Conservation (phyloP, 495 filamentous ascomycete species). For the Neurospora sp. region DNA sequence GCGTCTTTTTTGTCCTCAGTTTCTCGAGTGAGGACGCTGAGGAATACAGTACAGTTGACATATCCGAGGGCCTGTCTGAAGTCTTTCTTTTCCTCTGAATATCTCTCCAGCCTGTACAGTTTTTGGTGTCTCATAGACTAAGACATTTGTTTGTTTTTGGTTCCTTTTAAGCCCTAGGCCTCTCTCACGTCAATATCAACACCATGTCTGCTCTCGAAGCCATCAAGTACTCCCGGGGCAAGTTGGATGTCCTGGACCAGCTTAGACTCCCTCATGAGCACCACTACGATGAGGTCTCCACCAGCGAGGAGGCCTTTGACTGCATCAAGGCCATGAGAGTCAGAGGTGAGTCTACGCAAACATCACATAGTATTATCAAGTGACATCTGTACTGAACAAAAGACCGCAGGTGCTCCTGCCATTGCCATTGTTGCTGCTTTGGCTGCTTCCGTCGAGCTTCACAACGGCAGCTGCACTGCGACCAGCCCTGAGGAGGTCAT, state of each 20-base stretch:
- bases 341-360: conserved; percentile 9
- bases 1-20: not conserved
- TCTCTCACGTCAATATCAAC: not conserved
- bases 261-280: conserved; percentile 79
- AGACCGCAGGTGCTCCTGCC: conserved; percentile 66
- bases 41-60: no score
- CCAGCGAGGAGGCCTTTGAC: conserved; percentile 75
- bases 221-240: conserved; percentile 71
- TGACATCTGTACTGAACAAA: not conserved
- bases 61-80: no score
- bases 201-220: conserved; percentile 58
- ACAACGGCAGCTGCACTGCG: conserved; percentile 36
- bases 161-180: not conserved
- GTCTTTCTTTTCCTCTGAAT: not conserved
- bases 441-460: conserved; percentile 66
- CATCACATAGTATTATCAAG: not conserved
- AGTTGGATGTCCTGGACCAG: conserved; percentile 82
- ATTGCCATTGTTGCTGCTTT: conserved; percentile 96
- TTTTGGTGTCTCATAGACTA: not conserved
- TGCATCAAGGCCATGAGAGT: conserved; percentile 93
- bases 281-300: conserved; percentile 63
- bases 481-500: conserved; percentile 46
- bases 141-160: not conserved
- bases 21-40: not conserved
- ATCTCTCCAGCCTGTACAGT: not conserved